phyloP scores from a whole-genome alignment of 805 yeast genomes.

The Candida boleticola region DNA sequence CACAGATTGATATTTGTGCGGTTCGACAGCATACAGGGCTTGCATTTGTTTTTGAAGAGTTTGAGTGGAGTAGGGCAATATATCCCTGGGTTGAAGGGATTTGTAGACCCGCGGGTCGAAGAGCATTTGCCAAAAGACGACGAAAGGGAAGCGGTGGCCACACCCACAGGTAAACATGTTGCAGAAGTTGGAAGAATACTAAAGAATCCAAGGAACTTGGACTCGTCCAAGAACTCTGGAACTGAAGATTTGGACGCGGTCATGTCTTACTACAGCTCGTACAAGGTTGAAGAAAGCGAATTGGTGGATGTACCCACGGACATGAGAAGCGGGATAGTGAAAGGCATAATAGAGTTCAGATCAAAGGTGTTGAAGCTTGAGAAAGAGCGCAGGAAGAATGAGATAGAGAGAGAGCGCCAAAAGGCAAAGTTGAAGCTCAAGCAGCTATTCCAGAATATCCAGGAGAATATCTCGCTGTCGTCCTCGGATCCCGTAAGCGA shows the following conservation, averaged over 20 bases:
- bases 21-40: slow-evolving; percentile 16
- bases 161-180: too few relatives aligned
- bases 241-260: slow-evolving; percentile 37
- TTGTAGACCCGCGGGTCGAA: slow-evolving; percentile 1
- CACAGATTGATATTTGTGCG: slow-evolving; percentile 31
- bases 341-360: slow-evolving; percentile 56
- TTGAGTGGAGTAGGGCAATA: background rate
- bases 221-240: slow-evolving; percentile 20
- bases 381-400: slow-evolving; percentile 47
- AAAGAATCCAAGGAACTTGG: slow-evolving; percentile 19
- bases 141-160: background rate
- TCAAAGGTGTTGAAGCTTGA: slow-evolving; percentile 53
- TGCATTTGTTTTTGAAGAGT: slow-evolving; percentile 14
- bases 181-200: slow-evolving; percentile 8
- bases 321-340: slow-evolving; percentile 49
- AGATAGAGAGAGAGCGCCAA: slow-evolving; percentile 46
- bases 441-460: slow-evolving; percentile 40
- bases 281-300: slow-evolving; percentile 57
- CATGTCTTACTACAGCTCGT: slow-evolving; percentile 33
- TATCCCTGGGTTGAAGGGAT: background rate
- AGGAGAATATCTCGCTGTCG: slow-evolving; percentile 14
- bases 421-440: slow-evolving; percentile 49
- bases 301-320: slow-evolving; percentile 55
- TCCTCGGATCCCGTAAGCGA: slow-evolving; percentile 17
- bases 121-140: slow-evolving; percentile 1